Conservation (phyloP, 805 yeast genomes). For the Yarrowia hollandica region DNA sequence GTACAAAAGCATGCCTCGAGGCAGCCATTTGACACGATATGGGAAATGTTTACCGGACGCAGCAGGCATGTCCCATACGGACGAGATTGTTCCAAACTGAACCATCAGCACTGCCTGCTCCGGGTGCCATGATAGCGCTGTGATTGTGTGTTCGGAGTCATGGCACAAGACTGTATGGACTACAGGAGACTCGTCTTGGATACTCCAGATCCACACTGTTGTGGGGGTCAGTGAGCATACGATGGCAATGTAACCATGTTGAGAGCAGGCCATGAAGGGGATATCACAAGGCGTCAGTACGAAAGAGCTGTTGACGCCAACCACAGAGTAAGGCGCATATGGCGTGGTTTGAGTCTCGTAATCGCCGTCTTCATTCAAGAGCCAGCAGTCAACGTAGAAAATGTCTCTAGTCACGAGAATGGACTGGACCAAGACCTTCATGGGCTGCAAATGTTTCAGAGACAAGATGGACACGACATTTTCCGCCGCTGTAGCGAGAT, state of each 20-base stretch:
- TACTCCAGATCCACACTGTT: conserved; percentile 25
- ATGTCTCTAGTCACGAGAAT: conserved; percentile 16
- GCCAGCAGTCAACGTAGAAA: conserved; percentile 7
- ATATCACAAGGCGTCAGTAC: conserved; percentile 3
- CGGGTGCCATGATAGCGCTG: conserved; percentile 7
- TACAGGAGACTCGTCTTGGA: conserved; percentile 7
- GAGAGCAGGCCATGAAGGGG: conserved; percentile 19
- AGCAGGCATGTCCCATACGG: conserved; percentile 26
- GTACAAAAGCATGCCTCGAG: conserved; percentile 13
- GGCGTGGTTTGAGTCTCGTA: conserved; percentile 1
- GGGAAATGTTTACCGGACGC: not conserved
- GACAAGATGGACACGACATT: conserved; percentile 2
- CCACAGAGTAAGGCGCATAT: conserved; percentile 5
- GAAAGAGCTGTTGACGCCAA: conserved; percentile 2
- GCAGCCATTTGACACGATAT: conserved; percentile 9
- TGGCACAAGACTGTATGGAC: conserved; percentile 12
- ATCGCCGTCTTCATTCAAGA: not conserved
- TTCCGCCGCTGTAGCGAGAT: not conserved
- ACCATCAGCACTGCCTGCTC: not conserved
- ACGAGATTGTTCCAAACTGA: not conserved
- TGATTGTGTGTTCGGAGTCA: conserved; percentile 3
- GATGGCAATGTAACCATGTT: conserved; percentile 20
- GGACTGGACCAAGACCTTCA: conserved; percentile 7
- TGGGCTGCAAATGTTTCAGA: not conserved
- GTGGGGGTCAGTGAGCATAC: conserved; percentile 24